A percentile compares a stretch with the other conserved stretches of the same genome.
Conservation (phyloP, 306 rosid species). For the Arachis hypogaea region DNA sequence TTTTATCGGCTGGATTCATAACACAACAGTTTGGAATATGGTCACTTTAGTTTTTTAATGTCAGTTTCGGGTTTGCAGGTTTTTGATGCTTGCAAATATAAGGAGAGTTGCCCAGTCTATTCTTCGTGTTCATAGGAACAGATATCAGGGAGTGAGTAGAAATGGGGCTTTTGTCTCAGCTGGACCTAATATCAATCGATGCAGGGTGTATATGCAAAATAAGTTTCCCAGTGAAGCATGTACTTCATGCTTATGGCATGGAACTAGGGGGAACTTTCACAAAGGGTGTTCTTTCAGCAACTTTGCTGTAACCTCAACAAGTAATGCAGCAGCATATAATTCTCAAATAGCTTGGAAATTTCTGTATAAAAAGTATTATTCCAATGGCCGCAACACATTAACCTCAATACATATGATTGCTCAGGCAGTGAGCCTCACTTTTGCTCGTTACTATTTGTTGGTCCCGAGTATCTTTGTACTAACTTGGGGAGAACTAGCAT, state of each 20-base stretch:
- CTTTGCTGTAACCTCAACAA: conserved; percentile 44
- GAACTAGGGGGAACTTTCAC: conserved; percentile 42
- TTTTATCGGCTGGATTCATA: background rate
- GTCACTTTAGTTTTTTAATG: background rate
- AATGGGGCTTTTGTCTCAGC: conserved; percentile 47
- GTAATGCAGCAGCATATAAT: conserved; percentile 45
- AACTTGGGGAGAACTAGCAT: conserved; percentile 67
- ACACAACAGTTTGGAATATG: background rate
- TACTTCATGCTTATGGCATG: conserved; percentile 41
- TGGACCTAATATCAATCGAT: conserved; percentile 47
- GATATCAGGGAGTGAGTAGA: conserved; percentile 42
- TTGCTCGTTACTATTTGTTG: conserved; percentile 61
- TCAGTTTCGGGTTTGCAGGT: conserved; percentile 49
- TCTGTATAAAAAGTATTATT: conserved; percentile 46
- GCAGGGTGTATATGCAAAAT: conserved; percentile 42
- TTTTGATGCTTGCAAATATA: conserved; percentile 58
- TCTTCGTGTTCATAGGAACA: conserved; percentile 41
- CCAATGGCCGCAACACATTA: conserved; percentile 40
- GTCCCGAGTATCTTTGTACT: conserved; percentile 76
- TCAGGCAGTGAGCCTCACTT: conserved; percentile 73
- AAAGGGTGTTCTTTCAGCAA: conserved; percentile 39
- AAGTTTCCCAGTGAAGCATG: conserved; percentile 39
- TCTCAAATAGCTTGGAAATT: conserved; percentile 63
- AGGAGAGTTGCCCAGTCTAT: conserved; percentile 52
- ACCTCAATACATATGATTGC: conserved; percentile 59